Base-by-base conservation (phyloP, 306 rosid genomes). In the Biancaea sappan region DNA sequence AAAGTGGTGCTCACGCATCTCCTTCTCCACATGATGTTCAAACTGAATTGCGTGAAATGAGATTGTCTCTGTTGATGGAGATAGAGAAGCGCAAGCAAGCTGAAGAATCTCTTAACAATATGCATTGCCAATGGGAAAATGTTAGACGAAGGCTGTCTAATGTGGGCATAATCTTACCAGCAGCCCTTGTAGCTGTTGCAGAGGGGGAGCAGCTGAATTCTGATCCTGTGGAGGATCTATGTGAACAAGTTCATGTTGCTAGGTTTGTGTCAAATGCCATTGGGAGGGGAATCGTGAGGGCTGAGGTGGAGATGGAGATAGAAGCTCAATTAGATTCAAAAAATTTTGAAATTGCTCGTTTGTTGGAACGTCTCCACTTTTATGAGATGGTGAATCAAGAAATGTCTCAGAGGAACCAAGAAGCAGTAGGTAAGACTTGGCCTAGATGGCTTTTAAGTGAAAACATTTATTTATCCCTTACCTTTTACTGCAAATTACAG, bases 381-480 rank as follows among this genome's bases (percentile, higher is more conserved):
- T 95, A 95, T 72, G 97, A 92, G 91, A 92, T 92, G 29, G 92
- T 90, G 92, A 95, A 92, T 82, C 91, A 83, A 85, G 99, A 95
- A 86, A 92, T 95, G 99, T 92, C 91, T 74, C 99, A 95, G 88
- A 86, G 99, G 84, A 95, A 95, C 81, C 96, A 87, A 87, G 98
- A 95, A 34, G 96, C 89, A 77, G 81, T 95, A 9, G 99, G 99
- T 95, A 40, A 90, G 95, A 78, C 54, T 60, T 43, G 64, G 46
- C 38, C 24, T 16, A 31, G 8, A 16, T 68, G 59, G 59, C 43
- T 31, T 40, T 16, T 46, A n/a, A 37, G 24, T 43, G 26, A 29
- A 56, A 41, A 24, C 46, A 18, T 48, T 12, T 28, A 25, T 53
- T 29, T 1, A 44, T 69, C 11, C 22, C 43, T 69, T 43, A 37